A percentile compares a stretch with the other conserved stretches of the same genome.
phyloP scores from a whole-genome alignment of 2,329 filamentous ascomycete species.

The Juglanconis oblonga region DNA sequence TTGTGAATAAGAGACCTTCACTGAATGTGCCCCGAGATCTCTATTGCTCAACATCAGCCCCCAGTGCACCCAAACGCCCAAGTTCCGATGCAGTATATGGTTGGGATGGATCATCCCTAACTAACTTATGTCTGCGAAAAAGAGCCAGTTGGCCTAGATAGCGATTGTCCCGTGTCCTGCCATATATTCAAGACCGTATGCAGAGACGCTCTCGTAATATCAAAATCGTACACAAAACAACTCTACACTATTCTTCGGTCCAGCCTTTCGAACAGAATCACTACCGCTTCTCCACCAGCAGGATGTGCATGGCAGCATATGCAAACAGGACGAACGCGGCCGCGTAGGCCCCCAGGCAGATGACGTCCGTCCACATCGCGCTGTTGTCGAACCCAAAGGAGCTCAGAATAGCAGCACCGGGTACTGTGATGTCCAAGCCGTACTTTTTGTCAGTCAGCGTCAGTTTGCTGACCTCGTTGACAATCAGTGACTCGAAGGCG shows the following conservation, averaged over 20 bases:
- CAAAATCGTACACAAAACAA: conserved; percentile 3
- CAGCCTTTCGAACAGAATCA: background rate
- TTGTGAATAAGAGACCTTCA: background rate
- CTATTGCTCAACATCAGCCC: conserved; percentile 20
- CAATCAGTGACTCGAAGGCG: conserved; percentile 91
- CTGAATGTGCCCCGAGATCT: conserved; percentile 21
- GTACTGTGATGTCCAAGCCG: conserved; percentile 92
- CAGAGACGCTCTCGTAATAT: background rate
- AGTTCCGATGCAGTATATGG: conserved; percentile 19
- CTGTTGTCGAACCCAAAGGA: conserved; percentile 91
- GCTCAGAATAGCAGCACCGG: conserved; percentile 88
- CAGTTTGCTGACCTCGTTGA: conserved; percentile 91
- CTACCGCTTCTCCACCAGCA: conserved; percentile 85
- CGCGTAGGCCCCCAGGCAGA: conserved; percentile 79
- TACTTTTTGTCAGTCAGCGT: conserved; percentile 93
- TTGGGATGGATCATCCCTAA: background rate
- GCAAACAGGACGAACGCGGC: conserved; percentile 81
- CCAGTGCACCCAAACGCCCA: conserved; percentile 21
- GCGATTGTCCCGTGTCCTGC: conserved; percentile 1
- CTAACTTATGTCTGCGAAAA: background rate
- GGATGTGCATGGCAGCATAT: conserved; percentile 87
- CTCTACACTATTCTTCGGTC: background rate
- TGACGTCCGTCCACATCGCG: conserved; percentile 80
- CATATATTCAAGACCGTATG: background rate
- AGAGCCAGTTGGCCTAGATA: conserved; percentile 3